Base-by-base conservation (phyloP, 2,329 filamentous ascomycete species). In the Xylaria arbuscula region DNA sequence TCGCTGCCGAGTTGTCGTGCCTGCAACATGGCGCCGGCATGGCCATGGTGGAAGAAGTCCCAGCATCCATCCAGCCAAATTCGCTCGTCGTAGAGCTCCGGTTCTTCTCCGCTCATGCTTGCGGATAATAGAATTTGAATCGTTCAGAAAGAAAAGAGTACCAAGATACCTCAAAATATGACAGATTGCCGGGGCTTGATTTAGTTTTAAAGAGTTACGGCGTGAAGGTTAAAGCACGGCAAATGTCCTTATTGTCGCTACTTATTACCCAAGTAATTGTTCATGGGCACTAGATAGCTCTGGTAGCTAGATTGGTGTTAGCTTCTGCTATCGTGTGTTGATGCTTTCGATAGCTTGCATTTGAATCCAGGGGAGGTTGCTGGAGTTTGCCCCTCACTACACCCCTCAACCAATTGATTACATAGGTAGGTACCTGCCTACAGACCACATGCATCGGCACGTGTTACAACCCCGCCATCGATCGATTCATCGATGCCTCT, bases 31-130 rank as follows among this genome's bases (percentile, higher is more conserved):
- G 96, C 96, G 69, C 96, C 96, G 5, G 96, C 96, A 84, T 99
- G 96, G 76, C 96, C 96, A 80, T 98, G 96, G 80, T 99, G 96
- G 83, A 94, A 97, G 82, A 99, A 99, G 84, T 99, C 96, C 83
- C 98, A 99, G 86, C 96, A 99, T 71, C 96, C 96, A 80, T 99
- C 96, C 32, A 99, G 92, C 97, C 97, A 99, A 76, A 99, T 93
- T 73, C 95, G 90, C 75, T 92, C 89, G 34, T 89, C 87, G 40
- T 87, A 81, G 9, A 89, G 81, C 78, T 87, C 84, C 42, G 85
- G 83, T 62, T 72, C 62, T 62, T 67, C 68, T 48, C 64, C 51
- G 42, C 47, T 24, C 70, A 71, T 71, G 42, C 9, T 63, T 50
- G 32, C 45, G 47, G 22, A 40, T 50, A 8, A 9, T n/a, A 45